Base-by-base conservation (phyloP, 2,329 filamentous ascomycete genomes). In the Berkeleyomyces basicola region DNA sequence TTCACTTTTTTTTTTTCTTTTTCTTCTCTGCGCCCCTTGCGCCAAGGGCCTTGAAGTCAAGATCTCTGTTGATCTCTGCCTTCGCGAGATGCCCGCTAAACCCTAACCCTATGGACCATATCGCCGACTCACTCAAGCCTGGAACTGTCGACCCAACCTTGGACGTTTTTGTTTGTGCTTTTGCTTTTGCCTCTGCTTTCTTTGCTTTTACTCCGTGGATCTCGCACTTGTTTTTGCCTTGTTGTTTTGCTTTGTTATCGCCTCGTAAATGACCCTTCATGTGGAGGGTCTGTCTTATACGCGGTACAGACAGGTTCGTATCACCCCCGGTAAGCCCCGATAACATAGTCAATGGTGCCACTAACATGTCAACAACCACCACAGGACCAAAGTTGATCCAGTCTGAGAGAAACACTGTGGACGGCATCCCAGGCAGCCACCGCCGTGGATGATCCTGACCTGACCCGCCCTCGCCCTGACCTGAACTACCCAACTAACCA, bases 271-370 rank as follows among this genome's bases (percentile, higher is more conserved):
- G 23, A 47, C 37, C 31, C 33, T 59, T 64, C 63, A 64, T 61
- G 59, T 40, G 55, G 47, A 61, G 61, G 46, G 40, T 40, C 39
- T 16, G 7, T 4, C 43, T 47, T 43, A 46, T 43, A 53, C 57
- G 59, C 59, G 58, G 47, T 55, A 62, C 14, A 31, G 10, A 64
- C 63, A 59, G 63, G 63, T 64, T 64, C 46, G 63, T 64, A 64
- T 61, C 14, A 16, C 33, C 43, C 33, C 39, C 31, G 16, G 16
- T 39, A 47, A 39, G 33, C 31, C 42, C 33, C 36, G 16, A 11
- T 37, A n/a, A 46, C 39, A 33, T 31, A 31, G 14, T 9, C 39
- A 39, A 4, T 10, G 5, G 37, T 47, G 49, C 16, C 14, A 31
- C 23, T 61, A 49, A 55, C 49, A 53, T 39, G 36, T 63, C 46